These are phyloP conservation scores for Lipomyces spencermartinsiae DNA, from an alignment of 805 yeast genomes.

Conservation along the genomic window DNA sequence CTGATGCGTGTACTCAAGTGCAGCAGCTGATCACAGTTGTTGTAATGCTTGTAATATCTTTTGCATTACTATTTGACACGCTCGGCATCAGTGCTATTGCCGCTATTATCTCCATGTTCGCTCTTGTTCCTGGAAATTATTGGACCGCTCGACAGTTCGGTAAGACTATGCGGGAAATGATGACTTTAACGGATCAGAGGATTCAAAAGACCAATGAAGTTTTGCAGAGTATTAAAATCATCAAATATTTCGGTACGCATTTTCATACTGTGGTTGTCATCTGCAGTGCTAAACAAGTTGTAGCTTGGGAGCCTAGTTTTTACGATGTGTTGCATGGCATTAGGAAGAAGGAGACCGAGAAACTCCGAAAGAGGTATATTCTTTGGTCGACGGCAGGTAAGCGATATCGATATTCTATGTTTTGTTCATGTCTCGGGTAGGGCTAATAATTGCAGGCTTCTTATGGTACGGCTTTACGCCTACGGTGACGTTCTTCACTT, in stretches of 20 bases:
- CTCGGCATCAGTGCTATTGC: slow-evolving; percentile 29
- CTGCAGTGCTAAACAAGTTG: not conserved
- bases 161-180: slow-evolving; percentile 67
- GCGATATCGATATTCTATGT: not conserved
- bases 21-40: slow-evolving; percentile 48
- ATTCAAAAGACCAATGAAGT: slow-evolving; percentile 91
- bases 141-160: slow-evolving; percentile 67
- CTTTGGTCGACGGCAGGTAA: slow-evolving; percentile 62
- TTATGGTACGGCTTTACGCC: slow-evolving; percentile 76
- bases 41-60: slow-evolving; percentile 15
- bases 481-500: slow-evolving; percentile 72
- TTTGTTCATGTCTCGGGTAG: not conserved
- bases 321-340: slow-evolving; percentile 68
- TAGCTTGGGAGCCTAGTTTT: slow-evolving; percentile 90
- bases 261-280: not conserved
- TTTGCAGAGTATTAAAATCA: slow-evolving; percentile 86
- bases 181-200: slow-evolving; percentile 83
- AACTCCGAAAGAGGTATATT: slow-evolving; percentile 62
- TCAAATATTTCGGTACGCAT: slow-evolving; percentile 73
- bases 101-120: slow-evolving; percentile 17
- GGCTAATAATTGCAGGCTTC: slow-evolving; percentile 44
- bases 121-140: slow-evolving; percentile 72
- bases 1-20: slow-evolving; percentile 18
- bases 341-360: slow-evolving; percentile 72
- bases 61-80: slow-evolving; percentile 13